Evolutionary conservation across 352 stramenopile species (phyloP), one percentile per base, ranked within the genome.

Genomic region (Achlya hypogyna): DNA sequence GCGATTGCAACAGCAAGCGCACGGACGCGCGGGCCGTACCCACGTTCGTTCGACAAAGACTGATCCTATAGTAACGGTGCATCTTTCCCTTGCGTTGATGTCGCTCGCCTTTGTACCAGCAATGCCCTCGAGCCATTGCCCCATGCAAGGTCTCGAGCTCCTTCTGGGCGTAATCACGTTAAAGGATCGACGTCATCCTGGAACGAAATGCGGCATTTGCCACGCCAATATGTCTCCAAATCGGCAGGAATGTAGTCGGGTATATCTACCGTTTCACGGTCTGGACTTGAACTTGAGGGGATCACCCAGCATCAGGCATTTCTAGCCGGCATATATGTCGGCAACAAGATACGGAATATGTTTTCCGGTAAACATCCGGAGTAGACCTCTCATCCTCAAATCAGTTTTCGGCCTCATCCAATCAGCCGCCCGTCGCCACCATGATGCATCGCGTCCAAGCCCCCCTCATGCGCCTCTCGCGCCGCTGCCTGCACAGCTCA

Each of bases 401-500:
- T 45, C 38, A 45, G 38, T 45, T 10, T 45, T 45, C 38, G 38
- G 38, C 38, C 38, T 58, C 25, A 58, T 35, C 52, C 25, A 60
- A 45, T 60, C 31, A 27, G 25, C 18, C 8, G 52, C 31, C 10
- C 52, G 28, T 23, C 52, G 31, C 31, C 31, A 10, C 20, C 28
- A 60, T 60, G 52, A 28, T 60, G 28, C 52, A 32, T 31, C 31
- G 28, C 16, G 35, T 31, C 22, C 22, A 35, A 1, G 51, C 52
- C 22, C 25, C 31, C 25, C 35, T 34, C 58, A 32, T 43, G 22
- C 35, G 25, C 34, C 2, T 67, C 34, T 22, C n/a, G 10, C 20
- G 14, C 38, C 60, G 60, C 20, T 29, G 31, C 20, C 31, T 88
- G 62, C 81, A 91, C 69, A 68, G 74, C 62, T 79, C 77, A 22